Evolutionary conservation across 768 basidiomycete species (phyloP), one percentile per base, ranked within the genome.

Genomic region (Trametes cinnabarina): DNA sequence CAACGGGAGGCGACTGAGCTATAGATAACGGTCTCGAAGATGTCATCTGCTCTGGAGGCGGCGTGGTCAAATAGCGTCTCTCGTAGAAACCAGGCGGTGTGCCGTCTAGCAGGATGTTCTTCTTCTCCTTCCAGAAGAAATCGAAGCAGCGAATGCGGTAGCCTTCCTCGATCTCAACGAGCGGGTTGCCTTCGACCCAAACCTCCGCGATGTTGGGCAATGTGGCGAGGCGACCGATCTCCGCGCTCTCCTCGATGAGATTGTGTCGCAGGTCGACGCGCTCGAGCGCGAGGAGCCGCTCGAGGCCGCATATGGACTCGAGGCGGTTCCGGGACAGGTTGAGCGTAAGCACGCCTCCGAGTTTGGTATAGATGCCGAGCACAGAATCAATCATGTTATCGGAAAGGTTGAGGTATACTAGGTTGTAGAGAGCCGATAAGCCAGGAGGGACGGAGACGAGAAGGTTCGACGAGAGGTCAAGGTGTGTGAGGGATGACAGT

Each of bases 361-460:
- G 80, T 51, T 85, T 83, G 35, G 82, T 82, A 67, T 94, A 90
- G 57, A 97, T 91, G 26, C 91, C 90, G 4, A 94, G 82, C 17
- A 98, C 88, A 17, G 95, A 94, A 70, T 96, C 94, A 64, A 99
- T 94, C 84, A 99, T 92, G 75, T 99, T 99, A 72, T 95, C 90
- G 15, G 91, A 81, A n/a, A 99, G 83, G 73, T 97, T 95, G 65
- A 99, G 86, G n/a, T 90, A 91, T 52, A 85, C 73, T 51, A 99
- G 88, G 61, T 87, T 89, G 66, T 86, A 83, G 22, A 99, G 82
- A 5, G 77, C 68, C 15, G 85, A 81, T 30, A 96, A 80, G 20
- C 87, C 89, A 1, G 87, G 71, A 0, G 94, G 94, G n/a, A 95
- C 81, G 28, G 92, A 89, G 40, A 94, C 85, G 44, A 98, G 82